Conservation (phyloP, 148 eudicot species). For the Hydrangea macrophylla region DNA sequence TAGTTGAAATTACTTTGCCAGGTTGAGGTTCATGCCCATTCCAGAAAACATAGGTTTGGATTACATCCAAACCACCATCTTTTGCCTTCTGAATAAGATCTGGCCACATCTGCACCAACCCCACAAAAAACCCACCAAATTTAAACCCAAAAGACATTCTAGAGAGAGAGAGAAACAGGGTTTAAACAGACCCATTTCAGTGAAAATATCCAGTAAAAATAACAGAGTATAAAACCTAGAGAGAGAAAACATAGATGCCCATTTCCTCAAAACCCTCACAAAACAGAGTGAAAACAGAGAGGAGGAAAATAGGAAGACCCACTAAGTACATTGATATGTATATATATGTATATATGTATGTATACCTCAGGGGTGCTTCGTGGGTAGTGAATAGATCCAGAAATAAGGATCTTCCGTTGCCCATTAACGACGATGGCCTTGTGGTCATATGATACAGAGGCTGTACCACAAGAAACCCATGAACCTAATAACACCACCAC, state of each 20-base stretch:
- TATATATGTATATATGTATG: neutral
- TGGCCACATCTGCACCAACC: slow-evolving; percentile 36
- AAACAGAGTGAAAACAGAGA: neutral
- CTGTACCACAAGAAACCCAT: slow-evolving; percentile 32
- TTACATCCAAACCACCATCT: slow-evolving; percentile 45
- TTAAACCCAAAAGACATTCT: neutral
- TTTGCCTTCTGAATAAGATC: slow-evolving; percentile 41
- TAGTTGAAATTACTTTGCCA: slow-evolving; percentile 47
- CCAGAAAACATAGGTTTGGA: slow-evolving; percentile 52
- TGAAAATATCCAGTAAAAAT: neutral
- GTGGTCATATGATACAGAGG: slow-evolving; percentile 64
- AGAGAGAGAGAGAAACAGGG: neutral
- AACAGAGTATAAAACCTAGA: slow-evolving; percentile 15
- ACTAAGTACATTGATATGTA: slow-evolving; percentile 2
- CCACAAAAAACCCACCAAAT: slow-evolving; percentile 7
- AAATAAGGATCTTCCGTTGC: slow-evolving; percentile 69
- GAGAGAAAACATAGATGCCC: neutral
- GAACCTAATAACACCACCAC: slow-evolving; percentile 32
- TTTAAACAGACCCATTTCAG: neutral
- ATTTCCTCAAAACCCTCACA: neutral
- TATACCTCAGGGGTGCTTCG: slow-evolving; percentile 88
- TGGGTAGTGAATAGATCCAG: slow-evolving; percentile 95
- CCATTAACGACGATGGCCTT: slow-evolving; percentile 78
- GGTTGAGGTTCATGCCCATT: slow-evolving; percentile 59
- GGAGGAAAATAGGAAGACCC: neutral